These are phyloP conservation scores for Solanum peruvianum DNA, from an alignment of 257 asterid species.

Conservation along the genomic window DNA sequence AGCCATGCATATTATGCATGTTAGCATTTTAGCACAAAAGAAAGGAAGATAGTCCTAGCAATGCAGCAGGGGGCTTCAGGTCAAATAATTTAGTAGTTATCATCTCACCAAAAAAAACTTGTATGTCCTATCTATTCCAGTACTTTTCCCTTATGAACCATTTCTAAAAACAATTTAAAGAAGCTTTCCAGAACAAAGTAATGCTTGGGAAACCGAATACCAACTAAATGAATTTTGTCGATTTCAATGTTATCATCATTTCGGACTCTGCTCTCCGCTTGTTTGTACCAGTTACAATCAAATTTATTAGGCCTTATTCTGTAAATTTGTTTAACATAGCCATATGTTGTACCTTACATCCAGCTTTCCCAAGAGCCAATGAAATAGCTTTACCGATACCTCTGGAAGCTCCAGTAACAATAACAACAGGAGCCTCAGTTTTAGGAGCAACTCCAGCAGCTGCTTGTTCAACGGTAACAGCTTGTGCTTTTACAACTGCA, in stretches of 20 bases:
- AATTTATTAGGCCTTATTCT: neutral
- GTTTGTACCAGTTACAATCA: neutral
- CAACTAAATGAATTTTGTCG: neutral
- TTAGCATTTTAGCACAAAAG: neutral
- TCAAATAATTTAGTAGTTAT: neutral
- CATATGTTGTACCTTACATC: slow-evolving; percentile 61
- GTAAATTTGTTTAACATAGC: neutral
- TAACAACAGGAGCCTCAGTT: slow-evolving; percentile 72
- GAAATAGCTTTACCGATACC: slow-evolving; percentile 96
- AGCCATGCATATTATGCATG: neutral
- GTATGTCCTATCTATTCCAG: neutral
- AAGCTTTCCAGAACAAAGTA: neutral
- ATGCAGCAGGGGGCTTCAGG: neutral
- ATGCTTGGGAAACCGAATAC: neutral
- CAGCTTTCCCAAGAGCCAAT: slow-evolving; percentile 84
- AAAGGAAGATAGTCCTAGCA: neutral
- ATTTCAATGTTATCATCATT: neutral
- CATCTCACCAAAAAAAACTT: neutral
- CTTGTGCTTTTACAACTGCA: slow-evolving; percentile 69
- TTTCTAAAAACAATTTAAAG: neutral
- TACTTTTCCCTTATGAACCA: neutral
- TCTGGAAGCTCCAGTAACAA: slow-evolving; percentile 93
- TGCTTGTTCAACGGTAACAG: slow-evolving; percentile 45
- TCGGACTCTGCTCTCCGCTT: neutral
- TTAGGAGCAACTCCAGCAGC: slow-evolving; percentile 32